Evolutionary conservation across 106 monocot species (phyloP).

Genomic region (Allium sativum): DNA sequence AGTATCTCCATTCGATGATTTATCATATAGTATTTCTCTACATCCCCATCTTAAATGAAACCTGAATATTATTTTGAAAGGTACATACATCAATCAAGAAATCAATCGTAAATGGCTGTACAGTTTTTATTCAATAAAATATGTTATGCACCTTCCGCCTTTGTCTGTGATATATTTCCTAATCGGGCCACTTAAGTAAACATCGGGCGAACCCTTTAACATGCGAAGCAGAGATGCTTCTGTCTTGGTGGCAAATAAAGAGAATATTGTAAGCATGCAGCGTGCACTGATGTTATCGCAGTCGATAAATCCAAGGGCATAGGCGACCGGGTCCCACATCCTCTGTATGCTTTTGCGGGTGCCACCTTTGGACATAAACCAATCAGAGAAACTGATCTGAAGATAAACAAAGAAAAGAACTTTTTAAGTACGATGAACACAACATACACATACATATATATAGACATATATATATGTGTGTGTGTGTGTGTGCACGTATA

Average conservation of each 20-base stretch:
- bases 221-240: constrained; percentile 95
- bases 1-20: constrained; percentile 42
- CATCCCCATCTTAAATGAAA: constrained; percentile 98
- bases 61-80: constrained; percentile 22
- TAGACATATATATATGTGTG: too few relatives aligned
- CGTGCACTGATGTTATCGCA: constrained; percentile 98
- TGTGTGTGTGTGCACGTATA: too few relatives aligned
- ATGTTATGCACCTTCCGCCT: constrained; percentile 66
- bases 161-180: constrained; percentile 84
- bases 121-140: neutral
- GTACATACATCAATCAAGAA: neutral
- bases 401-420: constrained; percentile 3
- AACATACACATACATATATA: too few relatives aligned
- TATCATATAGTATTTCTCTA: constrained; percentile 73
- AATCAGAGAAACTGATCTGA: constrained; percentile 89
- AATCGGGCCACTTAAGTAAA: constrained; percentile 84
- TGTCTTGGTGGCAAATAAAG: constrained; percentile 92
- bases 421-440: neutral
- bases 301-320: constrained; percentile 95
- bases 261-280: constrained; percentile 96
- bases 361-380: constrained; percentile 98
- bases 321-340: constrained; percentile 99
- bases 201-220: constrained; percentile 97
- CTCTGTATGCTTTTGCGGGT: constrained; percentile 82
- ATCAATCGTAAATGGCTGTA: neutral